A percentile compares a stretch with the other conserved stretches of the same genome.
phyloP scores from a whole-genome alignment of 2,329 filamentous ascomycete genomes.

The Davidsoniella virescens region DNA sequence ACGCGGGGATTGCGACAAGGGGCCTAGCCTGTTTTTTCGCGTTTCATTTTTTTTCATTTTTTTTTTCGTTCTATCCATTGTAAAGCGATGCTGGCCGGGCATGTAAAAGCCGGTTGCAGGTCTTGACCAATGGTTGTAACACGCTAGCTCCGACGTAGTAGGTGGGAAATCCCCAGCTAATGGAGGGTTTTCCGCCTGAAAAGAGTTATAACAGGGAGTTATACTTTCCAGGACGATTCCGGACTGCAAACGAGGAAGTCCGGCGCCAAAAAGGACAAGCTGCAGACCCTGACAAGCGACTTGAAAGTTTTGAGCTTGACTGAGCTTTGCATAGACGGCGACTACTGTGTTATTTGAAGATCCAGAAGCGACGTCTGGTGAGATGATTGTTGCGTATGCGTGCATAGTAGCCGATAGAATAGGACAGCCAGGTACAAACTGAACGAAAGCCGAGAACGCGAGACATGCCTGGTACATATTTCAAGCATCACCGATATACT shows the following conservation, averaged over 20 bases:
- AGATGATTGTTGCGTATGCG: background rate
- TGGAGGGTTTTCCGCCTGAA: background rate
- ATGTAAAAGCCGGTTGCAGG: background rate
- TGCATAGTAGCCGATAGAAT: no score
- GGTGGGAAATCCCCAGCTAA: background rate
- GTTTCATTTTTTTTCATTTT: background rate
- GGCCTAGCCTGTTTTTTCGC: background rate
- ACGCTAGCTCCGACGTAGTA: no score
- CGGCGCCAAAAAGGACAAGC: background rate
- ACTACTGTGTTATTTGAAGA: background rate
- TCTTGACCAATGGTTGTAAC: no score
- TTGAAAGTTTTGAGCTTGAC: background rate
- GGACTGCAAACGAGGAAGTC: constrained; percentile 6
- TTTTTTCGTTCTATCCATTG: background rate
- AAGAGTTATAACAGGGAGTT: background rate
- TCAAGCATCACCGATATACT: no score
- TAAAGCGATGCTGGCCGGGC: constrained; percentile 4
- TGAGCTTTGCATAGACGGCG: background rate
- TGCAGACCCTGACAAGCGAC: no score
- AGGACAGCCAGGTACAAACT: background rate
- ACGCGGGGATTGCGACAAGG: background rate
- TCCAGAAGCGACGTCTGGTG: background rate
- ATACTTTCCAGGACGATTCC: background rate
- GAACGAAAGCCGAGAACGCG: constrained; percentile 6
- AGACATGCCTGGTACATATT: constrained; percentile 1